Base-by-base conservation (phyloP, 192 early-diverging fungal genomes). In the Coemansia sp. region DNA sequence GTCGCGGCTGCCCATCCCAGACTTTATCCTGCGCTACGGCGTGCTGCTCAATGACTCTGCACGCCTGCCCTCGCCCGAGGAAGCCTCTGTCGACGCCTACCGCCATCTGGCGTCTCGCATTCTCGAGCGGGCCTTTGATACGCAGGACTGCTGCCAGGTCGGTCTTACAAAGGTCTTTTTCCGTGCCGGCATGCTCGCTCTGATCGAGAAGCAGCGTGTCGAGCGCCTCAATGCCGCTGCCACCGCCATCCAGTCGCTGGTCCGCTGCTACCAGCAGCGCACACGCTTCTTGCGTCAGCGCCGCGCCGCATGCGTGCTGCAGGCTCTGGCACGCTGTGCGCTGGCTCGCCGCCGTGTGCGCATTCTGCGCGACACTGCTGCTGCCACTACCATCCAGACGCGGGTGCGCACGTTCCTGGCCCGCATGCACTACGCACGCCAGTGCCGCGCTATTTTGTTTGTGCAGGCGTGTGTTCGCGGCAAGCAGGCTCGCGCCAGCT, bases 101-200 rank as follows among this genome's bases (percentile, higher is more conserved):
- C 34, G 15, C 10, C 36, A 41, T n/a, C 39, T 18, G 23, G 15
- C 15, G 44, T 59, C 66, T 12, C 69, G 75, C 28, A 87, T 89
- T 62, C 30, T 42, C 80, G 80, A 8, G 54, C 71, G 15, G 58
- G 80, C 43, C 34, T 43, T 36, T 11, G 26, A 6, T 3, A 84
- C 80, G 71, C 79, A 79, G 0, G 90, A 91, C 57, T 93, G 93
- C 64, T 97, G 84, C 74, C 93, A 97, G 80, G 76, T 97, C n/a
- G 96, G 96, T 51, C 67, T 86, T 32, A 90, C 92, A 15, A 99
- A 99, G 69, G 90, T 99, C 47, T 99, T 99, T 78, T 96, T 99
- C 90, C 88, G 96, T 18, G 92, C 96, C 37, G 96, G 96, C 30
- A 88, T 64, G 51, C 71, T 69, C 64, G 75, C 75, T 0, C 58